A percentile compares a stretch with the other conserved stretches of the same genome.
phyloP scores from a whole-genome alignment of 2,329 filamentous ascomycete species.

The Esteya vermicola region DNA sequence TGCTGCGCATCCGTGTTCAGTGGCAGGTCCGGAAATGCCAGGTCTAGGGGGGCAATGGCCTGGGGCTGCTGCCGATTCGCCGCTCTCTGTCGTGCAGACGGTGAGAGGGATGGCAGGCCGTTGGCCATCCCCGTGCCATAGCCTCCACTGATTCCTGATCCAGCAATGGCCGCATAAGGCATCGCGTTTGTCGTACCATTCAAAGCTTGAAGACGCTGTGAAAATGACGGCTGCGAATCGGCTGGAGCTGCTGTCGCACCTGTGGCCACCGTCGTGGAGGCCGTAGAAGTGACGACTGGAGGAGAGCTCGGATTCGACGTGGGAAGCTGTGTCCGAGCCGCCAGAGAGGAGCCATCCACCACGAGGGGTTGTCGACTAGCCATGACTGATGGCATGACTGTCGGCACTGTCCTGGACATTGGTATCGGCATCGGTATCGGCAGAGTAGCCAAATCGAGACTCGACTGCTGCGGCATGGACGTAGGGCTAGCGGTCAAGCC shows the following conservation, averaged over 20 bases:
- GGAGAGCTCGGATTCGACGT: no score
- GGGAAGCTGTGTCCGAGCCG: no score
- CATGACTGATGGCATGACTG: constrained; percentile 5
- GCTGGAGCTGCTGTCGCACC: not conserved
- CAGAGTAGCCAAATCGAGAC: no score
- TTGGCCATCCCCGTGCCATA: constrained; percentile 10
- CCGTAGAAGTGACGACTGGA: no score
- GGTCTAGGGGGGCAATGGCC: constrained; percentile 40
- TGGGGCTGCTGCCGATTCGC: constrained; percentile 29
- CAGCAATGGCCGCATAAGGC: constrained; percentile 12
- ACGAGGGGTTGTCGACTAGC: constrained; percentile 31
- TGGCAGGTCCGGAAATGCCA: constrained; percentile 32
- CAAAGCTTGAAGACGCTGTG: constrained; percentile 17
- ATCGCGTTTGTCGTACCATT: constrained; percentile 11
- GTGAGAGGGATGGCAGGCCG: constrained; percentile 17
- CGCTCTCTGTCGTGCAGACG: constrained; percentile 20
- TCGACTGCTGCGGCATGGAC: not conserved
- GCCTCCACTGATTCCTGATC: constrained; percentile 12
- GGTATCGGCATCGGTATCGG: not conserved
- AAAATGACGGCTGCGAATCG: constrained; percentile 14
- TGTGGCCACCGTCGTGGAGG: not conserved
- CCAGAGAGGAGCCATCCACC: constrained; percentile 36
- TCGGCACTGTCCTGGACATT: not conserved
- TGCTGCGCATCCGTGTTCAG: constrained; percentile 29
- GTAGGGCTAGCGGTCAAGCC: constrained; percentile 1